These are phyloP conservation scores for Coemansia sp. DNA, from an alignment of 192 early-diverging fungal genomes.

Conservation along the genomic window DNA sequence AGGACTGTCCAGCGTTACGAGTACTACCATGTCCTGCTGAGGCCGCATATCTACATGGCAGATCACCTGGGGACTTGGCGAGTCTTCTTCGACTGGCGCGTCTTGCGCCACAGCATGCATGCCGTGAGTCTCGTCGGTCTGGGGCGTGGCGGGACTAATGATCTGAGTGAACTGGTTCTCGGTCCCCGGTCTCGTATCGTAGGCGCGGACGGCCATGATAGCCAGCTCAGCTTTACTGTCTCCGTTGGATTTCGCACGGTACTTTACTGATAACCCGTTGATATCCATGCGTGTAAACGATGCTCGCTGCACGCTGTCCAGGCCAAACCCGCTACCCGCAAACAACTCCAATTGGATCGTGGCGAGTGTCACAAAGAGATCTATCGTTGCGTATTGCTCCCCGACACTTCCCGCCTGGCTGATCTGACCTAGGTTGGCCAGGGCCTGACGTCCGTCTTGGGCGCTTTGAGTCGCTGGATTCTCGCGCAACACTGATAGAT, in stretches of 20 bases:
- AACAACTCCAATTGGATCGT: constrained; percentile 85
- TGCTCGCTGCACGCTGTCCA: constrained; percentile 55
- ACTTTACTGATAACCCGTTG: constrained; percentile 57
- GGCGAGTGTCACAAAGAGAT: constrained; percentile 66
- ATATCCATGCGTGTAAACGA: constrained; percentile 60
- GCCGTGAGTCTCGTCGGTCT: neutral
- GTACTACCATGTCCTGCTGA: constrained; percentile 57
- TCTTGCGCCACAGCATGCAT: constrained; percentile 55
- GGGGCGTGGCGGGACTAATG: constrained; percentile 55
- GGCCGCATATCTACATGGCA: constrained; percentile 57
- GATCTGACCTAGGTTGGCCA: constrained; percentile 48
- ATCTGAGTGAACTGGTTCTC: constrained; percentile 84
- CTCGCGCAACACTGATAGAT: constrained; percentile 40
- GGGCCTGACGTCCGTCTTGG: constrained; percentile 36
- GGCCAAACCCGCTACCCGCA: constrained; percentile 60
- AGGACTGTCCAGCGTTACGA: constrained; percentile 81
- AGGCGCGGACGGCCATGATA: constrained; percentile 71
- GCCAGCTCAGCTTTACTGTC: constrained; percentile 72
- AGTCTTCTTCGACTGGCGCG: constrained; percentile 40
- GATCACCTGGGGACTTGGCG: constrained; percentile 44
- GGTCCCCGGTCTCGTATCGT: constrained; percentile 77
- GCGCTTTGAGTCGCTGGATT: constrained; percentile 42
- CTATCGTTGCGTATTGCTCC: constrained; percentile 46
- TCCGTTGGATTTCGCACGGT: constrained; percentile 61
- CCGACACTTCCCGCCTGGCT: neutral